A percentile compares a stretch with the other conserved stretches of the same genome.
Evolutionary conservation across 2,329 filamentous ascomycete genomes (phyloP).

Genomic region (Neonectria punicea): DNA sequence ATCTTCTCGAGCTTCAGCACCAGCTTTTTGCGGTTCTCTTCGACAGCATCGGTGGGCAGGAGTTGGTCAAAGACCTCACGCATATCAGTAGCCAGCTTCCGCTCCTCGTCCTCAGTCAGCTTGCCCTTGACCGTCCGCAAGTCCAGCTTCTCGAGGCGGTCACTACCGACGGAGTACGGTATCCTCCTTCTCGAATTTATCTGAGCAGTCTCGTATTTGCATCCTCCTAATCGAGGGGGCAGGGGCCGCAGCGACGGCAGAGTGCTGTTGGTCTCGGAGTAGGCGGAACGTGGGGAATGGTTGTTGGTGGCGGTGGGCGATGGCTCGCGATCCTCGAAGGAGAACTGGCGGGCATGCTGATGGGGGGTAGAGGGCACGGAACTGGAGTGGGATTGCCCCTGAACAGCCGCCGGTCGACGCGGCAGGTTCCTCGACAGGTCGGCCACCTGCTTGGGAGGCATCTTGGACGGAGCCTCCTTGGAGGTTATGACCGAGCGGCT

Average conservation of each 20-base stretch:
- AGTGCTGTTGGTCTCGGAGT: constrained; percentile 85
- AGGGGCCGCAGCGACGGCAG: constrained; percentile 75
- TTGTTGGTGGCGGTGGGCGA: constrained; percentile 81
- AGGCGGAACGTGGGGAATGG: constrained; percentile 89
- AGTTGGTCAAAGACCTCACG: constrained; percentile 85
- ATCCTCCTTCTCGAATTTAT: constrained; percentile 86
- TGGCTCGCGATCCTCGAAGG: constrained; percentile 79
- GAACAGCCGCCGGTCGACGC: constrained; percentile 44
- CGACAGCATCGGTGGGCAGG: constrained; percentile 82
- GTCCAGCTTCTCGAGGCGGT: constrained; percentile 78
- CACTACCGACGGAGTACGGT: constrained; percentile 89
- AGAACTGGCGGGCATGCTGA: constrained; percentile 85
- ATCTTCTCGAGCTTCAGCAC: constrained; percentile 89
- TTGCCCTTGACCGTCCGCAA: constrained; percentile 77
- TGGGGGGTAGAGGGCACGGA: constrained; percentile 95
- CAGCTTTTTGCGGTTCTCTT: constrained; percentile 78
- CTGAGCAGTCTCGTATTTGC: constrained; percentile 89
- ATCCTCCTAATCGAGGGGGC: constrained; percentile 69
- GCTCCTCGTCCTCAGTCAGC: constrained; percentile 77
- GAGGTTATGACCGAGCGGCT: constrained; percentile 70
- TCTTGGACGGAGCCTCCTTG: constrained; percentile 64
- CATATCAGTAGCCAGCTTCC: constrained; percentile 83
- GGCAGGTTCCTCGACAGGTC: constrained; percentile 47
- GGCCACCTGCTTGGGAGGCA: constrained; percentile 57
- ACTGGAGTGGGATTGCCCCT: constrained; percentile 71